A percentile compares a stretch with the other conserved stretches of the same genome.
Conservation (phyloP, 2,329 filamentous ascomycete genomes). For the Colletotrichum musae region DNA sequence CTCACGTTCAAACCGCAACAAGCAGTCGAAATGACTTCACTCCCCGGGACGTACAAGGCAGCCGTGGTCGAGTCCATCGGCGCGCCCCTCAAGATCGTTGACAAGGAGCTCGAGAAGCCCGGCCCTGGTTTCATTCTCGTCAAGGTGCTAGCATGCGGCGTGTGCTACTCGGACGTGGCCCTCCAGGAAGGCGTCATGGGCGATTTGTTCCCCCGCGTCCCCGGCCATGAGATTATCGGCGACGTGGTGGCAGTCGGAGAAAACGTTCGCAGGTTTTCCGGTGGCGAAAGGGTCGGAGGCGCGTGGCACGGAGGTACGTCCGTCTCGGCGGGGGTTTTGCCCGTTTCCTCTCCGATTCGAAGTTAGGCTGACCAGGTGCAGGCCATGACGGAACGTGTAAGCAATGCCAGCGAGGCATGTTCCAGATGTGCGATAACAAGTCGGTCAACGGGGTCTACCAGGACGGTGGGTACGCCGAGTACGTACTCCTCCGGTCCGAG, state of each 20-base stretch:
- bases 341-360: background rate
- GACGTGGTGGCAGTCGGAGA: constrained; percentile 74
- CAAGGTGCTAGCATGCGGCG: constrained; percentile 80
- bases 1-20: background rate
- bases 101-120: constrained; percentile 71
- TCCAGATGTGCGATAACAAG: constrained; percentile 77
- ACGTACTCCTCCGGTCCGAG: constrained; percentile 72
- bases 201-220: constrained; percentile 71
- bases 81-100: constrained; percentile 69
- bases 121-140: constrained; percentile 73
- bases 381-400: constrained; percentile 75
- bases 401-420: constrained; percentile 73
- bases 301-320: constrained; percentile 75
- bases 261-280: constrained; percentile 69
- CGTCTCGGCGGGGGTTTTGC: background rate
- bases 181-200: constrained; percentile 66
- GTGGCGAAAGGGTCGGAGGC: constrained; percentile 74
- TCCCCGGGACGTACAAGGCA: constrained; percentile 78
- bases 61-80: constrained; percentile 70
- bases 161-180: constrained; percentile 76
- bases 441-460: constrained; percentile 75
- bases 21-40: constrained; percentile 43
- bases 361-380: constrained; percentile 41
- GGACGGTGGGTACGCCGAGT: constrained; percentile 79
- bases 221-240: constrained; percentile 82